phyloP scores from a whole-genome alignment of 2,329 filamentous ascomycete species.

The Amylocarpus encephaloides region DNA sequence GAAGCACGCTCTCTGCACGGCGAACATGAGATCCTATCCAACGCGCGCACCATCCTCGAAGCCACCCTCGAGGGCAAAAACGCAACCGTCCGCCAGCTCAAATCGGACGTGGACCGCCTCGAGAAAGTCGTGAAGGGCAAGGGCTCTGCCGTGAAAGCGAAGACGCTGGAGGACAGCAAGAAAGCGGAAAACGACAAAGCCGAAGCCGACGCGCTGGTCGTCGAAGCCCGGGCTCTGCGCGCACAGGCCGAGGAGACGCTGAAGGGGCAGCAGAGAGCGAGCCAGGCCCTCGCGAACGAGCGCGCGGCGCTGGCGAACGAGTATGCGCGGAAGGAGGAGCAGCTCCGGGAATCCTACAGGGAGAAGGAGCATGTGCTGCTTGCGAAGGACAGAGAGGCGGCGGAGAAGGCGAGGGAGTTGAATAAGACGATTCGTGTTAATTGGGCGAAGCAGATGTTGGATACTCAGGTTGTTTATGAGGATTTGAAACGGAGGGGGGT shows the following conservation, averaged over 20 bases:
- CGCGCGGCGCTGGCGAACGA: not conserved
- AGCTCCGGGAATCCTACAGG: not conserved
- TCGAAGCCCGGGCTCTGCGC: too few species aligned
- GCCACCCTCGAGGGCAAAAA: not conserved
- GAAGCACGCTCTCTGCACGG: not conserved
- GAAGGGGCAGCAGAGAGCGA: too few species aligned
- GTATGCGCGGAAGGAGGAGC: not conserved
- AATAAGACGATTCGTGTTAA: constrained; percentile 4
- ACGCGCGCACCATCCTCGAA: constrained; percentile 2
- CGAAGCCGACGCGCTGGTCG: too few species aligned
- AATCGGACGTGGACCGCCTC: not conserved
- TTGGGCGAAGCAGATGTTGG: constrained; percentile 11
- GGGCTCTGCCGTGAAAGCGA: not conserved
- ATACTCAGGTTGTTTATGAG: constrained; percentile 10
- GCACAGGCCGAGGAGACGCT: too few species aligned
- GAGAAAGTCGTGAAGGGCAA: not conserved
- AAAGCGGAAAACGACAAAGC: too few species aligned
- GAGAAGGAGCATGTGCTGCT: not conserved
- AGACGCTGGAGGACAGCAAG: not conserved
- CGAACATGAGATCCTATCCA: not conserved
- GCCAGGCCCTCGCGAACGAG: too few species aligned
- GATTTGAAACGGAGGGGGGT: not conserved
- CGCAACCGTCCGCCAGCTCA: not conserved
- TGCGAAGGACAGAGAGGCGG: not conserved
- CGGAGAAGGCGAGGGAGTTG: not conserved